These are phyloP conservation scores for Phytophthora pseudosyringae DNA, from an alignment of 352 stramenopile species.

Conservation along the genomic window DNA sequence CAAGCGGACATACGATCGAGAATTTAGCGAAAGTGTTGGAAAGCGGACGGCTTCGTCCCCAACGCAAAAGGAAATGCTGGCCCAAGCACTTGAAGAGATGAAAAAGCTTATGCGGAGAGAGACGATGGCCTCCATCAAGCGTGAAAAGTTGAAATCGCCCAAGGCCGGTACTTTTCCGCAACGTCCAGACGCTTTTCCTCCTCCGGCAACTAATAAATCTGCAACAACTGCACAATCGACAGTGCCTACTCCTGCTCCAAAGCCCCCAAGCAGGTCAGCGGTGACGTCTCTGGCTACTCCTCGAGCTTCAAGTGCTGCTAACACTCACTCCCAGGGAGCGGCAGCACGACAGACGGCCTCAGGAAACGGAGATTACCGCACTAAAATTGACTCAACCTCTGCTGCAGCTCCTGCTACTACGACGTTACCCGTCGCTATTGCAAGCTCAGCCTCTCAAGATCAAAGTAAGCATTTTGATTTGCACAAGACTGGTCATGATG, in stretches of 20 bases:
- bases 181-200: neutral
- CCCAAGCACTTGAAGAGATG: slow-evolving; percentile 49
- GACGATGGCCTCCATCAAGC: slow-evolving; percentile 34
- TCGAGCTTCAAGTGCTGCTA: slow-evolving; percentile 20
- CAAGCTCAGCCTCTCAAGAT: slow-evolving; percentile 1
- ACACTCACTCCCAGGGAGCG: neutral
- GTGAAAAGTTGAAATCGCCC: slow-evolving; percentile 41
- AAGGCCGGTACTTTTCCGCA: slow-evolving; percentile 6
- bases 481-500: neutral
- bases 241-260: slow-evolving; percentile 1
- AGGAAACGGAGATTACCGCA: neutral
- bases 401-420: neutral
- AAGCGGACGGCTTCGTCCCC: slow-evolving; percentile 25
- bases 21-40: slow-evolving; percentile 32
- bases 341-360: neutral
- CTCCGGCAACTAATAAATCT: neutral
- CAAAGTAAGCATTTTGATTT: neutral
- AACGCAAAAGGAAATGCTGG: slow-evolving; percentile 31
- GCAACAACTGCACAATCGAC: neutral
- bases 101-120: slow-evolving; percentile 42
- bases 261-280: slow-evolving; percentile 6
- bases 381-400: neutral
- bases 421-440: neutral
- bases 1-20: slow-evolving; percentile 61
- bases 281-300: neutral